Conservation (phyloP, 2,329 filamentous ascomycete species). For the Myriosclerotinia duriaeana region DNA sequence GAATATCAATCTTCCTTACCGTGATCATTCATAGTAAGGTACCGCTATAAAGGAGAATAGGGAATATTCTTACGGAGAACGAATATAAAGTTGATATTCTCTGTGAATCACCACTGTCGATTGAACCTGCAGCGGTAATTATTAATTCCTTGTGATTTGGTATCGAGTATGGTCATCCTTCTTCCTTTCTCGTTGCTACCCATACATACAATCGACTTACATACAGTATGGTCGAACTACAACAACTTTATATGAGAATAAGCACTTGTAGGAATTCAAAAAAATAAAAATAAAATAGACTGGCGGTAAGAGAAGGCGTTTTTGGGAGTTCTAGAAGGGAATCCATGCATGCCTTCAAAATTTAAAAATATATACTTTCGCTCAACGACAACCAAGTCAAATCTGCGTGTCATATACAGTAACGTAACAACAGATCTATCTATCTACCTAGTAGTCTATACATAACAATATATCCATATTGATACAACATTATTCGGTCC, state of each 20-base stretch:
- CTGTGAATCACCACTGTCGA: background rate
- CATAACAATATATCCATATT: too few relatives aligned
- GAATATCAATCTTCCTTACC: conserved; percentile 2
- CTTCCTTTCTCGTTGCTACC: background rate
- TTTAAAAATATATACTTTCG: background rate
- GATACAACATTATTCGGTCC: background rate
- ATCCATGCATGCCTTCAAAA: too few relatives aligned
- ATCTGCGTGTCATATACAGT: background rate
- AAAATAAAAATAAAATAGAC: too few relatives aligned
- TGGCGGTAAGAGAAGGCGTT: background rate
- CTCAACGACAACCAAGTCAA: background rate
- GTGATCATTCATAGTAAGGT: background rate
- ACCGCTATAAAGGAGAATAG: conserved; percentile 3
- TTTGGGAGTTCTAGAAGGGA: background rate
- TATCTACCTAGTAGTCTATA: too few relatives aligned
- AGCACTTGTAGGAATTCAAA: too few relatives aligned
- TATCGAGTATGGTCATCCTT: background rate
- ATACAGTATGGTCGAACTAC: background rate
- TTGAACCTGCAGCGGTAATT: conserved; percentile 11
- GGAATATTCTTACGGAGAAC: conserved; percentile 3
- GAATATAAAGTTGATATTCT: background rate
- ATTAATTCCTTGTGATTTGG: background rate
- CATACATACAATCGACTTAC: background rate
- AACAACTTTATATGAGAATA: too few relatives aligned
- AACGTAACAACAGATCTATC: background rate